A percentile compares a stretch with the other conserved stretches of the same genome.
phyloP scores from a whole-genome alignment of 2,329 filamentous ascomycete species.

The Pseudogymnoascus sp. region DNA sequence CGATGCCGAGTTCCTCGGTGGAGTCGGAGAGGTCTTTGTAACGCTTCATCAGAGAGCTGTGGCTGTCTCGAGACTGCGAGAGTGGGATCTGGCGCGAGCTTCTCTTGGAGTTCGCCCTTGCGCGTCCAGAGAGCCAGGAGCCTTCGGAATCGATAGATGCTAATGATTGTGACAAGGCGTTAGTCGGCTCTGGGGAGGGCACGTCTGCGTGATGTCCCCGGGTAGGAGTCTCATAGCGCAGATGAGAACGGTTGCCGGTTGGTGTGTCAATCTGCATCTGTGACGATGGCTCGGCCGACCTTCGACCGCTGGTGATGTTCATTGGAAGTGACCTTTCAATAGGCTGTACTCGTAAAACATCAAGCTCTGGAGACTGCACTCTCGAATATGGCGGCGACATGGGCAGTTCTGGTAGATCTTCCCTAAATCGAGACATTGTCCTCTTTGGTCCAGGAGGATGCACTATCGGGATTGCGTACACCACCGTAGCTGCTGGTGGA shows the following conservation, averaged over 20 bases:
- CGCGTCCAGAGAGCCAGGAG: slow-evolving; percentile 84
- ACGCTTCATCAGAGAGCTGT: slow-evolving; percentile 34
- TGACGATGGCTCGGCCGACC: slow-evolving; percentile 27
- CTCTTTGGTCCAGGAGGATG: slow-evolving; percentile 51
- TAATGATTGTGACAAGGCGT: slow-evolving; percentile 67
- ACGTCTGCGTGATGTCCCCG: slow-evolving; percentile 35
- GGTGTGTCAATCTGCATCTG: slow-evolving; percentile 41
- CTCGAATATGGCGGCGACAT: slow-evolving; percentile 79
- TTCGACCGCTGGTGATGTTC: slow-evolving; percentile 20
- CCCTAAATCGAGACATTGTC: slow-evolving; percentile 83
- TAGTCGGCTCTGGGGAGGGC: slow-evolving; percentile 44
- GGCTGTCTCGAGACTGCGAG: slow-evolving; percentile 33
- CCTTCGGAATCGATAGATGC: slow-evolving; percentile 93
- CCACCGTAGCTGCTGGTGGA: not conserved
- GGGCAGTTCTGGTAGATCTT: slow-evolving; percentile 81
- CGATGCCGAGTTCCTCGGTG: slow-evolving; percentile 58
- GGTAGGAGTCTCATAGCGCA: slow-evolving; percentile 37
- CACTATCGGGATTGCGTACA: slow-evolving; percentile 15
- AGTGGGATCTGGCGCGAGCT: slow-evolving; percentile 32
- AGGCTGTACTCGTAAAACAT: slow-evolving; percentile 32
- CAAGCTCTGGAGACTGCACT: slow-evolving; percentile 67
- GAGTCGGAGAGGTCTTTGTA: slow-evolving; percentile 48
- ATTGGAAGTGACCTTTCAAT: slow-evolving; percentile 25
- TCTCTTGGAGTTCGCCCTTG: slow-evolving; percentile 35
- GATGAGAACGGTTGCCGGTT: slow-evolving; percentile 37